Percentiles rank a stretch among this genome's conserved stretches.
Evolutionary conservation across 495 filamentous ascomycete genomes (phyloP).

Genomic region (Neurospora sp.): DNA sequence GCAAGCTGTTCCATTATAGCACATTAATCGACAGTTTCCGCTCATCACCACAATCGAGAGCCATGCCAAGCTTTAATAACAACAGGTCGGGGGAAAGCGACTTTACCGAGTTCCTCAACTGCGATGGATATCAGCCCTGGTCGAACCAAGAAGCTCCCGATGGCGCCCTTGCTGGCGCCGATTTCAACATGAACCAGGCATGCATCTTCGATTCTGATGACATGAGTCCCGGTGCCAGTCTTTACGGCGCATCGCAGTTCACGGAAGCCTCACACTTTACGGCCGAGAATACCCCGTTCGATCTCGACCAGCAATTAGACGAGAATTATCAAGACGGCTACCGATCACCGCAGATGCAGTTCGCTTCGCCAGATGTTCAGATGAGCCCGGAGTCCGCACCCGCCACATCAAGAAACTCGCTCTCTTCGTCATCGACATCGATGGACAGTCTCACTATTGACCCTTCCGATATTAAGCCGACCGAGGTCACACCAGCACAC

Average conservation of each 20-base stretch:
- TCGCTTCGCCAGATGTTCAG: neutral
- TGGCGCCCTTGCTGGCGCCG: neutral
- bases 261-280: neutral
- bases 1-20: neutral
- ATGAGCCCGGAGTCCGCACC: neutral
- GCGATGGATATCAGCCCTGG: neutral
- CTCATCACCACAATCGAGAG: neutral
- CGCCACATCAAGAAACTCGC: neutral
- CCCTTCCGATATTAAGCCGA: neutral
- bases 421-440: neutral
- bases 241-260: neutral
- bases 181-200: neutral
- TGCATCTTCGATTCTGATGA: neutral
- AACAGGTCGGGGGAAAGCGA: neutral
- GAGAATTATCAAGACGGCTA: neutral
- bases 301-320: neutral
- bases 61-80: neutral
- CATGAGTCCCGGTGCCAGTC: neutral
- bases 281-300: neutral
- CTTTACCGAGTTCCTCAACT: neutral
- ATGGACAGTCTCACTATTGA: neutral
- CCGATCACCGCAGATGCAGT: neutral
- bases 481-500: neutral
- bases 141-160: neutral
- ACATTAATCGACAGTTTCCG: neutral